Conservation (phyloP, 169 alveolate species). For the Theileria parva region DNA sequence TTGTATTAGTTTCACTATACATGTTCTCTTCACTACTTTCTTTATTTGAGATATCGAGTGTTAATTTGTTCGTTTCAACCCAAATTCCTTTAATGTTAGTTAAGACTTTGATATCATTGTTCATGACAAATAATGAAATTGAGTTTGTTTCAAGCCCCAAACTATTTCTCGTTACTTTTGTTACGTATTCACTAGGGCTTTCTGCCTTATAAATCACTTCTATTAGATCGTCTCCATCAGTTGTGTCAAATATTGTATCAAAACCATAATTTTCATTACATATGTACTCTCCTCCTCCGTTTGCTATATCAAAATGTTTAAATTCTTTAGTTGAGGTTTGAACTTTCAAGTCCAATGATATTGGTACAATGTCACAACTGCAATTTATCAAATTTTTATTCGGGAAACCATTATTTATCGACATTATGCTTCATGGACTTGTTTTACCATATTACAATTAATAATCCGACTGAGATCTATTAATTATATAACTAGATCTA, state of each 20-base stretch:
- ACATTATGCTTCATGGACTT: not conserved
- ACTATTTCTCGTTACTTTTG: not conserved
- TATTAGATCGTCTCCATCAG: not conserved
- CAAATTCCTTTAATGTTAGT: not conserved
- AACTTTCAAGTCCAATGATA: not conserved
- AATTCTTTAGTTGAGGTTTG: not conserved
- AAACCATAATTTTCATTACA: not conserved
- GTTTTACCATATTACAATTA: not conserved
- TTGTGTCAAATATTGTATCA: not conserved
- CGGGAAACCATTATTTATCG: not conserved
- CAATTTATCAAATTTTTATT: too few relatives aligned
- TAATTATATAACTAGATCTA: not conserved
- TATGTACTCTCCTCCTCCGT: not conserved
- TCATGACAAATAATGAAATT: not conserved
- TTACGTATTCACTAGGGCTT: not conserved
- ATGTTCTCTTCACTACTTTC: not conserved
- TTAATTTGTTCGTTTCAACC: not conserved
- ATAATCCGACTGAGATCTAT: not conserved
- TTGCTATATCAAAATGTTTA: not conserved
- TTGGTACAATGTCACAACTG: not conserved
- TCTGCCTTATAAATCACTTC: not conserved
- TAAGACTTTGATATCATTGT: not conserved
- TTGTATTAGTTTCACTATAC: not conserved
- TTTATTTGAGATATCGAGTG: not conserved
- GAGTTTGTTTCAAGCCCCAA: not conserved